phyloP scores from a whole-genome alignment of 1,284 basidiomycete genomes.

The Trichosporon sp. region DNA sequence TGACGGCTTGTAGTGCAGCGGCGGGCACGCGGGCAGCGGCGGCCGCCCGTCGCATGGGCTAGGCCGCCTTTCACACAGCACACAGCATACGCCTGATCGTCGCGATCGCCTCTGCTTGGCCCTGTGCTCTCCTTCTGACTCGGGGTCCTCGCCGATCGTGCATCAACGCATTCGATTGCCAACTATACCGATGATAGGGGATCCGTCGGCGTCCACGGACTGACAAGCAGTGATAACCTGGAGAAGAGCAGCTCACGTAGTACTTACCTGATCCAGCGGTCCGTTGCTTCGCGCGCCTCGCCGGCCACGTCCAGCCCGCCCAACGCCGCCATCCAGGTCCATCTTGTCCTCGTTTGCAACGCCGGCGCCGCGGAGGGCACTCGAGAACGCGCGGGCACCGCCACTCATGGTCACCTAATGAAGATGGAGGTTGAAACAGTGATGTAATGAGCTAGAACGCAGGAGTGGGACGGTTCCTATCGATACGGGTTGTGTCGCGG shows the following conservation, averaged over 20 bases:
- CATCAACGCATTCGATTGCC: background rate
- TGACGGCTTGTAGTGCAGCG: background rate
- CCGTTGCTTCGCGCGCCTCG: background rate
- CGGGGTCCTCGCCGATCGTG: background rate
- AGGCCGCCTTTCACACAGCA: background rate
- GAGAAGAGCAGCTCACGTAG: conserved; percentile 3
- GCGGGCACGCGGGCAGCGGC: background rate
- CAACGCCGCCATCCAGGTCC: background rate
- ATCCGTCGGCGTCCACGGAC: background rate
- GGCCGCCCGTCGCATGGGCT: background rate
- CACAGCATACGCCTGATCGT: background rate
- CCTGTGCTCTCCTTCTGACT: background rate
- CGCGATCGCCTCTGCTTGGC: background rate
- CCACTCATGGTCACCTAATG: background rate
- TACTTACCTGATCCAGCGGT: conserved; percentile 2
- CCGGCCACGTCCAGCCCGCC: background rate
- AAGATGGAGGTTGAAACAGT: background rate
- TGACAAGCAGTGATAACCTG: background rate
- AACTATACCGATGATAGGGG: background rate
- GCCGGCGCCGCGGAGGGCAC: background rate
- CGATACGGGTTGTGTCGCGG: background rate
- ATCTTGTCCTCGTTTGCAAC: background rate
- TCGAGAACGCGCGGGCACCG: background rate
- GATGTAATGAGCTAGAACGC: background rate
- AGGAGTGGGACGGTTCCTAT: no score